Base-by-base conservation (phyloP, 1,284 basidiomycete species). In the Amylostereum chailletii region DNA sequence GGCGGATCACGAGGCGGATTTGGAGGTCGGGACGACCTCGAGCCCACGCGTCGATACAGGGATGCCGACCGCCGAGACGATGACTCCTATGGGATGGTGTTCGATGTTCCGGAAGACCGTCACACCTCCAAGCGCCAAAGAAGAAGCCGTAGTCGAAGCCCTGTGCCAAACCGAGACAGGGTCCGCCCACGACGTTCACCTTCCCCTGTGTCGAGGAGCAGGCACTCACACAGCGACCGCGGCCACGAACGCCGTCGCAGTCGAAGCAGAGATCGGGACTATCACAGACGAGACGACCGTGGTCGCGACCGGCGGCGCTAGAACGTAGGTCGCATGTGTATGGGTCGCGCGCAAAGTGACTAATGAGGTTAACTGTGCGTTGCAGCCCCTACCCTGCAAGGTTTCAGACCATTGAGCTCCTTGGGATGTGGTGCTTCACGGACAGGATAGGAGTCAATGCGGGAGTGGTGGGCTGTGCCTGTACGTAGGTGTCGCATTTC, bases 21-120 rank as follows among this genome's bases (percentile, higher is more conserved):
- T 56, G 87, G 66, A 1, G 87, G 87, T 11, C 71, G 85, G 27
- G 78, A 83, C 19, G 84, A 89, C 58, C 68, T 90, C 19, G 86
- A 88, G 59, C 68, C 71, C 52, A 88, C 86, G 1, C 70, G 76
- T 41, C 71, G 73, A 50, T 90, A 89, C 59, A 66, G 88, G 47
- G 75, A 71, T 31, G 70, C 70, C 3, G 66, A 67, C 11, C 56
- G 62, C 42, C 57, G 64, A 36, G 55, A 62, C 8, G 55, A 61
- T 1, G 60, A 58, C 33, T 53, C 57, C 26, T 90, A 90, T 60
- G 78, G 77, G 9, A 80, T 90, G 83, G 82, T 90, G 27, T 90
- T 90, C 62, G 87, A 90, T 55, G 72, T 83, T 1, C 60, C 61
- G 3, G 60, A 55, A 10, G 60, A 63, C 5, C 51, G 56, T 30